Evolutionary conservation across 495 filamentous ascomycete species (phyloP).

Genomic region (Neurospora sp.): DNA sequence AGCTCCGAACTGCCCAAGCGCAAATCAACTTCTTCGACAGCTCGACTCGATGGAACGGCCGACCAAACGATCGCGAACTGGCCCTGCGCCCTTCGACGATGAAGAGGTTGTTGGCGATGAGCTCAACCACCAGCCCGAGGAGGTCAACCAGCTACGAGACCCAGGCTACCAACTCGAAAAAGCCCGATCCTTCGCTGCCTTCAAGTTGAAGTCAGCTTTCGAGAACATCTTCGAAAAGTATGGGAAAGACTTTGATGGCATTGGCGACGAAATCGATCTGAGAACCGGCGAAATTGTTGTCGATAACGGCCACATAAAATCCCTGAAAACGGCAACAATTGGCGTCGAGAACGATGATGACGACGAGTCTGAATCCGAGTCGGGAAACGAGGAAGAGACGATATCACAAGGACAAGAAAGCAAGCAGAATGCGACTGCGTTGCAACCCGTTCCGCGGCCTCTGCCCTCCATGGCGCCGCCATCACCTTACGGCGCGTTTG

Average conservation of each 20-base stretch:
- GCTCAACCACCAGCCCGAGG: constrained; percentile 28
- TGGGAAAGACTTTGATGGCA: constrained; percentile 64
- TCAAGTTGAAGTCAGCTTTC: constrained; percentile 66
- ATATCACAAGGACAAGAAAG: constrained; percentile 9
- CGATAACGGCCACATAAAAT: constrained; percentile 72
- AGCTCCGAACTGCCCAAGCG: neutral
- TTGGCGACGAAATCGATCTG: constrained; percentile 40
- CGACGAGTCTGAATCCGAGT: constrained; percentile 4
- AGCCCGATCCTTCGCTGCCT: constrained; percentile 50
- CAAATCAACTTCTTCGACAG: neutral
- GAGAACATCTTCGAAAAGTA: constrained; percentile 88
- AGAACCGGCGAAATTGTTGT: constrained; percentile 67
- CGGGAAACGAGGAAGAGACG: constrained; percentile 19
- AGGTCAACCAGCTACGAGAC: constrained; percentile 34
- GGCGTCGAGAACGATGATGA: constrained; percentile 33
- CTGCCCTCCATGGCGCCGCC: neutral
- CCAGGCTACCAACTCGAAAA: constrained; percentile 44
- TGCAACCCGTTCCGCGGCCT: neutral
- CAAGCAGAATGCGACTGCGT: neutral
- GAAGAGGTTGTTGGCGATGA: constrained; percentile 35
- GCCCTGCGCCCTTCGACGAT: constrained; percentile 25
- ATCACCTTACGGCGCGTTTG: constrained; percentile 2
- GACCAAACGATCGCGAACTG: constrained; percentile 46
- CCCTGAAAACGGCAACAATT: constrained; percentile 28
- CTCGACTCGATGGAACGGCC: constrained; percentile 43